Evolutionary conservation across 2,329 filamentous ascomycete species (phyloP), one percentile per base, ranked within the genome.

Genomic region (Pleoardoris graminearum): DNA sequence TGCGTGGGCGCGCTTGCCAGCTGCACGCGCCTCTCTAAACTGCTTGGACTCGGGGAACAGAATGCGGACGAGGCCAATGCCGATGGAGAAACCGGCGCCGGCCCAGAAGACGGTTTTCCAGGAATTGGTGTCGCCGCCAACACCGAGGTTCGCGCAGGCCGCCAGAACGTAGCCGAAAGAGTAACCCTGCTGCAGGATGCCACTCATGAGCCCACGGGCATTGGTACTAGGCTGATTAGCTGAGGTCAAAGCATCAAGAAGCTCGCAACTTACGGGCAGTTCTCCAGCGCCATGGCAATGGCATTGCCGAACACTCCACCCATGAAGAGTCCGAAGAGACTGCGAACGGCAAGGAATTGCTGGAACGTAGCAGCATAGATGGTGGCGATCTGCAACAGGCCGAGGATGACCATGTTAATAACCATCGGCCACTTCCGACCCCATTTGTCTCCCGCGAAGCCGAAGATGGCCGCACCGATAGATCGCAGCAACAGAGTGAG

Each of bases 341-440:
- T 83, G 45, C 89, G 80, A 1, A 91, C 87, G 7, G 84, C 88
- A n/a, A 91, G 75, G 70, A 92, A 92, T 63, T 90, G 83, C 49
- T 81, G 71, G 68, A 90, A 94, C 0, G 86, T 91, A 0, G 70
- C 64, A 67, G 84, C 83, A 75, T 91, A 94, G 61, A 91, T 91
- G 16, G 90, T 94, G 21, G 85, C 89, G 53, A 91, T 83, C 70
- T 92, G 88, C 8, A 92, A 78, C 5, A 85, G 69, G 32, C 85
- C 85, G 3, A 90, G 79, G 21, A 90, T 75, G 53, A 91, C 77
- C 84, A 92, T 89, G 77, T 93, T 93, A 63, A 84, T 62, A 7
- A 92, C 86, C 86, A 92, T 90, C 38, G 89, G 89, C 86, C 88
- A 90, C 75, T 92, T 93, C 50, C 90, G 83, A 6, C 90, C 90